Evolutionary conservation across 164 flowering plant species (phyloP).

Genomic region (Platanus orientalis): DNA sequence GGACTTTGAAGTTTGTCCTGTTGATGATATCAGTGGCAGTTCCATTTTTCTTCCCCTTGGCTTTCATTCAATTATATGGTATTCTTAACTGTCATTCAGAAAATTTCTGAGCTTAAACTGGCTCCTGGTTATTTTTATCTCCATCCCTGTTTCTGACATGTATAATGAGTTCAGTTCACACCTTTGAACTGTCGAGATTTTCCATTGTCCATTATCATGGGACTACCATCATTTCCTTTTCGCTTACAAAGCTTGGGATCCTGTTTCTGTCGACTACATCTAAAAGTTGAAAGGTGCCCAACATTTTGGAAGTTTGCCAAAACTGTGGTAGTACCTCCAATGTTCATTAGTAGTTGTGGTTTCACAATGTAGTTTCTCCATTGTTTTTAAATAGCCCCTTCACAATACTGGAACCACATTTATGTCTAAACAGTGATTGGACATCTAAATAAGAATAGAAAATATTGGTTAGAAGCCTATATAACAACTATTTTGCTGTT

Average conservation of each 20-base stretch:
- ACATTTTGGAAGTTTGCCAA: not conserved
- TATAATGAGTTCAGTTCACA: not conserved
- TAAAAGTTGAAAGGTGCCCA: not conserved
- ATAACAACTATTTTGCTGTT: constrained; percentile 1
- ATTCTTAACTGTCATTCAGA: constrained; percentile 12
- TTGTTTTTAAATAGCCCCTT: not conserved
- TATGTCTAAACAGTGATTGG: no score
- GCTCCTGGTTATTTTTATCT: not conserved
- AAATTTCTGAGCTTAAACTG: not conserved
- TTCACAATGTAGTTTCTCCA: not conserved
- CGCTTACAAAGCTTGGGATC: not conserved
- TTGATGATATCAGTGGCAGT: constrained; percentile 39
- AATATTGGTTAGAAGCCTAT: not conserved
- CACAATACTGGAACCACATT: no score
- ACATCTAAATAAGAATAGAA: no score
- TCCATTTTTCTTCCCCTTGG: constrained; percentile 58
- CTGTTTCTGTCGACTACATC: not conserved
- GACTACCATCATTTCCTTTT: not conserved
- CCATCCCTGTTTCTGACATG: not conserved
- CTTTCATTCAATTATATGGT: constrained; percentile 69
- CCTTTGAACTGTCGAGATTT: not conserved
- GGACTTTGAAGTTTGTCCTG: no score
- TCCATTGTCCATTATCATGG: not conserved
- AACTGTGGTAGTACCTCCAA: not conserved
- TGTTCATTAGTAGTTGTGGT: not conserved